Conservation (phyloP, 2,329 filamentous ascomycete species). For the Sporothrix pseudoabietina region DNA sequence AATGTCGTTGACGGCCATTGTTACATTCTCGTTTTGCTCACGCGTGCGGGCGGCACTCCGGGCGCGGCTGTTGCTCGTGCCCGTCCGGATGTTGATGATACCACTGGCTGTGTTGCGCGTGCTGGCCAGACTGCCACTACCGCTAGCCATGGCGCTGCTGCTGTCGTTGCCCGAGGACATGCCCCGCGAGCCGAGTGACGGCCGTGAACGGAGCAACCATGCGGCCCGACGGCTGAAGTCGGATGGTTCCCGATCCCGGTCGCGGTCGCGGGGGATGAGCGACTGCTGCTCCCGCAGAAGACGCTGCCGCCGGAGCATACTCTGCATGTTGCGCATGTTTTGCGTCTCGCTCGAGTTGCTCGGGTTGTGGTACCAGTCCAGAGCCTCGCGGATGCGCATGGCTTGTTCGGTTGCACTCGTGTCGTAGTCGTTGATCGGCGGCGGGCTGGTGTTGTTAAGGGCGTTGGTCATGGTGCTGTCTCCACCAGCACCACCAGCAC, state of each 20-base stretch:
- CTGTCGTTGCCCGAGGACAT: background rate
- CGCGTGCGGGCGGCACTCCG: slow-evolving; percentile 39
- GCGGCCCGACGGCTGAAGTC: slow-evolving; percentile 24
- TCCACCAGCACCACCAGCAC: background rate
- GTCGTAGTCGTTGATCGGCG: slow-evolving; percentile 29
- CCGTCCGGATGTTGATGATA: slow-evolving; percentile 20
- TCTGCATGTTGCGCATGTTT: slow-evolving; percentile 50
- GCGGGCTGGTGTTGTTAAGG: background rate
- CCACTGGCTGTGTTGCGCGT: slow-evolving; percentile 6
- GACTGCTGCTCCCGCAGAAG: slow-evolving; percentile 56
- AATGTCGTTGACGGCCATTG: slow-evolving; percentile 46
- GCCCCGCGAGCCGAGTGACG: background rate
- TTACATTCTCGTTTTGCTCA: slow-evolving; percentile 45
- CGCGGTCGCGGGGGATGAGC: slow-evolving; percentile 41
- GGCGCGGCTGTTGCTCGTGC: slow-evolving; percentile 31
- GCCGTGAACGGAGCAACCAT: slow-evolving; percentile 25
- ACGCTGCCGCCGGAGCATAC: background rate
- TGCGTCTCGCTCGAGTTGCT: slow-evolving; percentile 57
- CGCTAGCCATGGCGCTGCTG: background rate
- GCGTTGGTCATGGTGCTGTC: background rate
- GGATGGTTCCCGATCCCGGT: slow-evolving; percentile 20
- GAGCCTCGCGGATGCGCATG: slow-evolving; percentile 40
- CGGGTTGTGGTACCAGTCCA: slow-evolving; percentile 54
- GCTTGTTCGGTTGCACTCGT: slow-evolving; percentile 39
- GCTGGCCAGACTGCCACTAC: slow-evolving; percentile 11